Evolutionary conservation across 2,329 filamentous ascomycete species (phyloP), one percentile per base, ranked within the genome.

Genomic region (Fusarium floridanum): DNA sequence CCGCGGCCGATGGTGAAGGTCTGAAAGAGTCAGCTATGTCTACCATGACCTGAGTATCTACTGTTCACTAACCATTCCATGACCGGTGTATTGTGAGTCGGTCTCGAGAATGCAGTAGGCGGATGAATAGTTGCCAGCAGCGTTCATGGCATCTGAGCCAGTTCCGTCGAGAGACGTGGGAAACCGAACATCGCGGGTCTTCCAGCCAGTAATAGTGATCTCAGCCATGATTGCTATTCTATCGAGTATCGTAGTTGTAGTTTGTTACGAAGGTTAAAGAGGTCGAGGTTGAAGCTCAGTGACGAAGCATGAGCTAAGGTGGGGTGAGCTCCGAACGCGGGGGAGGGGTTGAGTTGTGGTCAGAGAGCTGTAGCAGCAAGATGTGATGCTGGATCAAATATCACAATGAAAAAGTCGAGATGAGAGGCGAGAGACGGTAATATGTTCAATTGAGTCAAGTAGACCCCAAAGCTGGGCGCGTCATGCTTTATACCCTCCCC

Each of bases 61-160:
- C 4, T 4, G 12, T 11, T 22, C 10, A 63, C 78, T 70, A 81
- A 93, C 92, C 93, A 96, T 96, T 79, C 94, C 94, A 80, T 97
- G 94, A 16, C 94, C 94, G 2, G 88, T 88, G 80, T 89, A 89
- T 12, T 88, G 81, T 1, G 93, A 92, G 81, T 97, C 93, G 0
- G 95, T 98, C 81, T 94, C 86, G 59, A 98, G 86, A 79, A 98
- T 96, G 83, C 95, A 97, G 87, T 98, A 98, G n/a, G 95, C 95
- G 14, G 95, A 89, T 2, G 95, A 97, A 85, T 98, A 98, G 84
- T 98, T 95, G 71, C 95, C 94, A 3, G 95, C 95, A 4, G 94
- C 93, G 81, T 98, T 98, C 95, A 98, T 98, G 80, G 95, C 95
- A 89, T 98, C 95, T 10, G 94, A 97, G 79, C 95, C 95, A n/a